phyloP scores from a whole-genome alignment of 2,329 filamentous ascomycete species.

The Gnomoniopsis smithogilvyi region DNA sequence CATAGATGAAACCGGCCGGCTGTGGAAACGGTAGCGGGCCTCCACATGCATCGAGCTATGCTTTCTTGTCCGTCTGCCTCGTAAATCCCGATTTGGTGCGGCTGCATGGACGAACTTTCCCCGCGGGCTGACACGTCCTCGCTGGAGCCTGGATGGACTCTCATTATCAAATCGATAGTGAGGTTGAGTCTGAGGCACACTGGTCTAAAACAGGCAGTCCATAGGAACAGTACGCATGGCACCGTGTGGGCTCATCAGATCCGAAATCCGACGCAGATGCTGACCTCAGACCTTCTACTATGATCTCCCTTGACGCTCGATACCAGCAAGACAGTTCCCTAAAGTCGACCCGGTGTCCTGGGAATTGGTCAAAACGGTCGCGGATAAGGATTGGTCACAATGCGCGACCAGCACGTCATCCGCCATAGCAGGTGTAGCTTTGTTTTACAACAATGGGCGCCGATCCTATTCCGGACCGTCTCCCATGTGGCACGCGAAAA shows the following conservation, averaged over 20 bases:
- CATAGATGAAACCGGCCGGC: neutral
- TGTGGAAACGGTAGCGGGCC: neutral
- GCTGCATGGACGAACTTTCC: neutral
- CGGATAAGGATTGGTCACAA: neutral
- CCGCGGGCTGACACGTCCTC: neutral
- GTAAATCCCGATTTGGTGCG: neutral
- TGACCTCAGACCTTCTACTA: neutral
- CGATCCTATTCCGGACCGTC: neutral
- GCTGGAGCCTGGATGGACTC: neutral
- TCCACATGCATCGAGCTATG: neutral
- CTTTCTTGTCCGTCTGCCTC: neutral
- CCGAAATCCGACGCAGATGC: too few relatives aligned
- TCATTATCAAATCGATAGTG: neutral
- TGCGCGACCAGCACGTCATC: neutral
- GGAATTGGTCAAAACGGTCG: neutral
- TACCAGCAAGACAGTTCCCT: too few relatives aligned
- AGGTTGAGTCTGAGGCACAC: neutral
- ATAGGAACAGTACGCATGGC: neutral
- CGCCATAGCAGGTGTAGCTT: neutral
- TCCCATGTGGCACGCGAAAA: neutral
- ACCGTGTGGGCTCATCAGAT: neutral
- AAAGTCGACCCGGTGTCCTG: too few relatives aligned
- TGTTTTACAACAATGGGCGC: neutral
- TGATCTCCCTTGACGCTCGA: too few relatives aligned
- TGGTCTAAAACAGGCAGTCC: neutral